Evolutionary conservation across 1,139 yeast genomes (phyloP), one percentile per base, ranked within the genome.

Genomic region (Zygoascus sp.): DNA sequence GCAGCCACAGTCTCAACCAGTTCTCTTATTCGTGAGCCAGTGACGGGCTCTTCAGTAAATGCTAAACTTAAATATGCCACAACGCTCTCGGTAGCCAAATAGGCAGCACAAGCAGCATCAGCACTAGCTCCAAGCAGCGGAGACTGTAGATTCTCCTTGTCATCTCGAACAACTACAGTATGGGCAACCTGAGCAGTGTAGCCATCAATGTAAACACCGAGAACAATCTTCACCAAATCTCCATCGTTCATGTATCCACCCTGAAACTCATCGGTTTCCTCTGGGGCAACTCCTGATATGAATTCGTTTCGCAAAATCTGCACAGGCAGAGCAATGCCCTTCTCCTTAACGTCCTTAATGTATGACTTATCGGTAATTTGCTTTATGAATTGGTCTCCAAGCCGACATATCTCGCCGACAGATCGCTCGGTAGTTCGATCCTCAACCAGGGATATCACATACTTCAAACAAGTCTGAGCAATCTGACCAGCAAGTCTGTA

Each of bases 151-250:
- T 50, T 50, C 42, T 53, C 49, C 16, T 52, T 50, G 53, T 69
- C 49, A 79, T 83, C 51, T 76, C 80, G 83, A 48, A 90, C 81
- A 34, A 89, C 95, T 51, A 88, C 64, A 3, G 97, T 89, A 65
- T 92, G 98, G 25, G 95, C 79, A 6, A 79, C 81, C 61, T 81
- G 80, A 3, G 96, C 83, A 15, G 97, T 85, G 69, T 90, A 92
- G 44, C 98, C 98, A 65, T 92, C 98, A 57, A 92, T 79, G 55
- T 92, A 97, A 50, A 85, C 90, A 42, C 97, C 97, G 34, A 89
- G 73, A 19, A 84, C 73, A 49, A 92, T 76, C 50, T 92, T 89
- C 36, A 86, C 88, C 44, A 90, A 73, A 64, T 92, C 97, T 45
- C 97, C 97, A 30, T 80, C 80, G 50, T 72, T 70, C 15, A 77